A percentile compares a stretch with the other conserved stretches of the same genome.
phyloP scores from a whole-genome alignment of 208 protist genomes.

The Herpetomonas samuelpessoai region DNA sequence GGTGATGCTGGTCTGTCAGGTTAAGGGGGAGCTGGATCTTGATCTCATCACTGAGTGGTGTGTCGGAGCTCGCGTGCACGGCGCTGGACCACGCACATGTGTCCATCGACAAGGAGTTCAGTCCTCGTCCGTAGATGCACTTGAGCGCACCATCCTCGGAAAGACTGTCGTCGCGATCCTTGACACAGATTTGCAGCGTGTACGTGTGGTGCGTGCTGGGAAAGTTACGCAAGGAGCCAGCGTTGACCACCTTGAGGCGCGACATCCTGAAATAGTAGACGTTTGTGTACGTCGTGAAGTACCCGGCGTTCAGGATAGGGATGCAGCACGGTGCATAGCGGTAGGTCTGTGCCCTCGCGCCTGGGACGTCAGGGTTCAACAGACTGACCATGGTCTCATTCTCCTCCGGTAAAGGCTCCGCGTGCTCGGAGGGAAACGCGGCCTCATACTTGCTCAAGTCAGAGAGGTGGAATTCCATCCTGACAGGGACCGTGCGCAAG shows the following conservation, averaged over 20 bases:
- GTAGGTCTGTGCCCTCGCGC: slow-evolving; percentile 43
- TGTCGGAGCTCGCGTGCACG: slow-evolving; percentile 51
- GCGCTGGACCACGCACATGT: slow-evolving; percentile 62
- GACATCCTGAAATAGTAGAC: slow-evolving; percentile 79
- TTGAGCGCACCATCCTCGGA: slow-evolving; percentile 63
- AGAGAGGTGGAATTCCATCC: slow-evolving; percentile 48
- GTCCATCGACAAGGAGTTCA: slow-evolving; percentile 68
- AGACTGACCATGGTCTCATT: slow-evolving; percentile 80
- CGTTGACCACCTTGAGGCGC: slow-evolving; percentile 54
- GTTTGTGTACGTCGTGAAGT: slow-evolving; percentile 87
- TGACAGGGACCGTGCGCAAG: slow-evolving; percentile 55
- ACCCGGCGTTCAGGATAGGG: slow-evolving; percentile 79
- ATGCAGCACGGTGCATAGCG: slow-evolving; percentile 81
- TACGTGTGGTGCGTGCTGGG: slow-evolving; percentile 75
- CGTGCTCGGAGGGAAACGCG: slow-evolving; percentile 46
- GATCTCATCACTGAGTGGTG: slow-evolving; percentile 77
- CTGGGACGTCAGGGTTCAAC: slow-evolving; percentile 63
- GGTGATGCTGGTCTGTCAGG: slow-evolving; percentile 74
- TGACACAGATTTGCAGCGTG: slow-evolving; percentile 77
- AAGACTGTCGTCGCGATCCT: slow-evolving; percentile 67
- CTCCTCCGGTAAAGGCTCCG: slow-evolving; percentile 54
- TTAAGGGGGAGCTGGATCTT: slow-evolving; percentile 88
- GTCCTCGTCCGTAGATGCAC: slow-evolving; percentile 75
- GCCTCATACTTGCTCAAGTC: slow-evolving; percentile 69
- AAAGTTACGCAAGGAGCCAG: slow-evolving; percentile 50